Percentiles rank a stretch among this genome's conserved stretches.
Conservation (phyloP, 768 basidiomycete genomes). For the Lactarius tabidus region DNA sequence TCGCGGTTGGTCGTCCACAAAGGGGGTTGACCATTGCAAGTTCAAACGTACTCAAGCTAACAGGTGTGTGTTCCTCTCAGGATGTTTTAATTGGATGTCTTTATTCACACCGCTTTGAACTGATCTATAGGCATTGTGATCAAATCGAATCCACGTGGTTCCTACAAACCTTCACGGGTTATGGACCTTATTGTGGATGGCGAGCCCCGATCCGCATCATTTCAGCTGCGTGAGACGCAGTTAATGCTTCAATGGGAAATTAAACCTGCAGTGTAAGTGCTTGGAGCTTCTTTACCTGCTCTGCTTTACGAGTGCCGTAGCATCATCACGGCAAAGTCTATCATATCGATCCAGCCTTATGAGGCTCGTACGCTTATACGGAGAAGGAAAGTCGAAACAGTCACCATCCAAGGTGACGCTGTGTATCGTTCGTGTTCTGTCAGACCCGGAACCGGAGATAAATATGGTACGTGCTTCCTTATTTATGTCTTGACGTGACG, state of each 20-base stretch:
- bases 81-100: no score
- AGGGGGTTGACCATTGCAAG: background rate
- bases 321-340: constrained; percentile 11
- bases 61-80: background rate
- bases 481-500: background rate
- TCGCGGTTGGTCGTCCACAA: background rate
- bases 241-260: constrained; percentile 14
- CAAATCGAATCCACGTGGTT: constrained; percentile 8
- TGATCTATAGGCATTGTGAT: constrained; percentile 4
- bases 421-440: constrained; percentile 2
- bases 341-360: constrained; percentile 12
- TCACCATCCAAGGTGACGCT: constrained; percentile 12
- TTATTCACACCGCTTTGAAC: no score
- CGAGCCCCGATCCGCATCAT: background rate
- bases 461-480: constrained; percentile 1
- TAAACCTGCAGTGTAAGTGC: constrained; percentile 1
- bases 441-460: constrained; percentile 13
- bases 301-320: background rate
- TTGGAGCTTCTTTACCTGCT: background rate
- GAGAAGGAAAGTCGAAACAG: constrained; percentile 8
- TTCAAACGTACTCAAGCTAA: background rate
- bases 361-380: constrained; percentile 8
- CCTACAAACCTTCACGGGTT: constrained; percentile 3
- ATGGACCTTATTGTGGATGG: constrained; percentile 15
- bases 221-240: constrained; percentile 7